A percentile compares a stretch with the other conserved stretches of the same genome.
These are phyloP conservation scores for Meyerozyma smithsonii DNA, from an alignment of 1,139 yeast genomes.

Conservation along the genomic window DNA sequence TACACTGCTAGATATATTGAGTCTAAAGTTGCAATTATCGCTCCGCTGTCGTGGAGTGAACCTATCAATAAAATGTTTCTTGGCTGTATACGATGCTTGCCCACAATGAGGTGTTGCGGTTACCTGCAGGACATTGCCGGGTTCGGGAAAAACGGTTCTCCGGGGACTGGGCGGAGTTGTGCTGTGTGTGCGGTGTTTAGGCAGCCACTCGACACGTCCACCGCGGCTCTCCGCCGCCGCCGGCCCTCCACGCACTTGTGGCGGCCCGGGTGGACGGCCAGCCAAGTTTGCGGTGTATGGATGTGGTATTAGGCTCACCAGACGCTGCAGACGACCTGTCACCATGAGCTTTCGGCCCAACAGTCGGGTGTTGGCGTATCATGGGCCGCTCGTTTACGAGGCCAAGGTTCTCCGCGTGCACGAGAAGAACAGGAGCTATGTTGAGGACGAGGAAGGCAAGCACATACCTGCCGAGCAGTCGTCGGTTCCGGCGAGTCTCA, in stretches of 20 bases:
- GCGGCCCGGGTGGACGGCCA: not conserved
- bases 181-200: too few species aligned
- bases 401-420: slow-evolving; percentile 72
- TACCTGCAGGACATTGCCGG: not conserved
- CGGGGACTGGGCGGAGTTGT: too few species aligned
- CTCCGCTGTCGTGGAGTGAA: not conserved
- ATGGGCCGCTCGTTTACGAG: slow-evolving; percentile 87
- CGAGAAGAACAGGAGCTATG: slow-evolving; percentile 44
- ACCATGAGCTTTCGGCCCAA: slow-evolving; percentile 19
- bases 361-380: slow-evolving; percentile 70
- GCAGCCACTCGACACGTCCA: too few species aligned
- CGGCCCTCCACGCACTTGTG: not conserved
- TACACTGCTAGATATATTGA: not conserved
- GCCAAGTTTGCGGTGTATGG: too few species aligned
- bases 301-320: not conserved
- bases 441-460: slow-evolving; percentile 38
- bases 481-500: slow-evolving; percentile 43
- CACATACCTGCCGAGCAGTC: slow-evolving; percentile 26
- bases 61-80: not conserved
- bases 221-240: not conserved
- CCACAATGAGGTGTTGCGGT: not conserved
- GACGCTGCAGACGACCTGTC: not conserved
- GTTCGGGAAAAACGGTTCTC: not conserved
- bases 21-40: not conserved
- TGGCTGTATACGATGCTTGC: not conserved